These are phyloP conservation scores for Sugiyamaella lignohabitans DNA, from an alignment of 805 yeast genomes.

Conservation along the genomic window DNA sequence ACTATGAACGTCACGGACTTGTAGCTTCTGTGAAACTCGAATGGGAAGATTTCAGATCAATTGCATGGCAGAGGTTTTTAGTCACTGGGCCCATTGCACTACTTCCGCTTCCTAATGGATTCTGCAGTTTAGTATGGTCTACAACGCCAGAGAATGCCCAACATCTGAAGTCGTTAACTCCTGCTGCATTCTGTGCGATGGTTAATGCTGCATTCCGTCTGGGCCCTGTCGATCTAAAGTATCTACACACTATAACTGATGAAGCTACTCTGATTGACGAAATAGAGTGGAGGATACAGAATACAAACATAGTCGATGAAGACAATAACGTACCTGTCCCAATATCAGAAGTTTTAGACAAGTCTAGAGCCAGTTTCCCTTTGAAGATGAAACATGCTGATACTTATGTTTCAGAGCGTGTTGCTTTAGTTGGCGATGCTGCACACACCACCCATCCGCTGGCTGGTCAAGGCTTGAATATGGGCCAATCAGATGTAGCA, in stretches of 20 bases:
- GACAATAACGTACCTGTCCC: conserved; percentile 61
- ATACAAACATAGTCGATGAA: conserved; percentile 41
- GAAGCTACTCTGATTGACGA: conserved; percentile 53
- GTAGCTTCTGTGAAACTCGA: conserved; percentile 81
- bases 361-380: conserved; percentile 83
- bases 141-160: conserved; percentile 70
- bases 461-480: conserved; percentile 96
- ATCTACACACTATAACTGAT: conserved; percentile 45
- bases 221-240: conserved; percentile 67
- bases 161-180: conserved; percentile 51
- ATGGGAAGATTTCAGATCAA: conserved; percentile 58
- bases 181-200: conserved; percentile 57
- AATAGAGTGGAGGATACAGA: conserved; percentile 60
- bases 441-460: conserved; percentile 97
- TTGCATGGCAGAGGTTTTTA: conserved; percentile 92
- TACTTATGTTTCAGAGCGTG: conserved; percentile 71
- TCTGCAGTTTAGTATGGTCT: conserved; percentile 93
- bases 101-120: conserved; percentile 77
- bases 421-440: conserved; percentile 96
- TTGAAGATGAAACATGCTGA: conserved; percentile 86
- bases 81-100: conserved; percentile 91
- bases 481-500: conserved; percentile 93
- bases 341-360: conserved; percentile 49
- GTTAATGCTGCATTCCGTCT: conserved; percentile 85
- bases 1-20: conserved; percentile 80